Percentiles rank a stretch among this genome's conserved stretches.
phyloP scores from a whole-genome alignment of 108 stramenopile genomes.

The Nannochloropsis salina region DNA sequence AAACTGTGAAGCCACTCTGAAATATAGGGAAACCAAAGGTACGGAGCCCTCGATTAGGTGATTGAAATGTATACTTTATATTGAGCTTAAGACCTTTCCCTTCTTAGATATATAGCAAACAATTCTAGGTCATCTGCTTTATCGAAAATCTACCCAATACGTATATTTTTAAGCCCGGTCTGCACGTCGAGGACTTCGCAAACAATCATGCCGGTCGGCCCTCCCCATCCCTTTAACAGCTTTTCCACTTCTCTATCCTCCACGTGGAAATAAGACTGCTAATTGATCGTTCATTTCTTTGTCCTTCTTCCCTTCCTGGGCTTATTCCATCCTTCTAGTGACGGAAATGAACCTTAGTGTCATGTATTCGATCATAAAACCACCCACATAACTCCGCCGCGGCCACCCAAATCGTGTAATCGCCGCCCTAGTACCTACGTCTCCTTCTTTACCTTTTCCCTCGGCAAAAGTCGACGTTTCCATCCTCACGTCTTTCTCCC shows the following conservation, averaged over 20 bases:
- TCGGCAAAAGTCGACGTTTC: too few relatives aligned
- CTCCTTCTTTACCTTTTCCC: not conserved
- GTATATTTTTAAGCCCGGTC: too few relatives aligned
- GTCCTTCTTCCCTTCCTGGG: too few relatives aligned
- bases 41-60: too few relatives aligned
- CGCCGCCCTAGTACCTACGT: not conserved
- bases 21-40: too few relatives aligned
- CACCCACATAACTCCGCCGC: not conserved
- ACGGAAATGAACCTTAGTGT: not conserved
- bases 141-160: too few relatives aligned
- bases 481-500: not conserved
- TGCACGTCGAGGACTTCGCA: too few relatives aligned
- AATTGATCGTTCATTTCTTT: not conserved
- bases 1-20: too few relatives aligned
- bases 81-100: too few relatives aligned
- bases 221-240: not conserved
- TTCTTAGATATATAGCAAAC: too few relatives aligned
- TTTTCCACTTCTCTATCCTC: not conserved
- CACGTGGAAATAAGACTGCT: not conserved
- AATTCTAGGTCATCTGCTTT: too few relatives aligned
- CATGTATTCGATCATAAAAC: slow-evolving; percentile 4
- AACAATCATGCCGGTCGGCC: not conserved
- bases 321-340: slow-evolving; percentile 2
- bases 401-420: not conserved
- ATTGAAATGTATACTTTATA: too few relatives aligned